These are phyloP conservation scores for Fagopyrum esculentum DNA, from an alignment of 148 eudicot genomes.

Conservation along the genomic window DNA sequence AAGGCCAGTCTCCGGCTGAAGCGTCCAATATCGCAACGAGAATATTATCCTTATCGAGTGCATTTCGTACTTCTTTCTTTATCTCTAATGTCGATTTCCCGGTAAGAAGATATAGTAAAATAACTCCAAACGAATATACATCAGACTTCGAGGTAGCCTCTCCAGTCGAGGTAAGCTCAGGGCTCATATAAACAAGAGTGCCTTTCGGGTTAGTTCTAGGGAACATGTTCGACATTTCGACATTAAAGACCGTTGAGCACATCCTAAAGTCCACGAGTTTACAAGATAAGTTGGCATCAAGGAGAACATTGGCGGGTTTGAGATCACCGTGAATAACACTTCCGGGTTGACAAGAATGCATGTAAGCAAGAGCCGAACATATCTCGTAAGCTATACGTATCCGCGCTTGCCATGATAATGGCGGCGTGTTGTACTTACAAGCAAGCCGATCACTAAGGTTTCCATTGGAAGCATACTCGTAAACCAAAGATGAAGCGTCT, in stretches of 20 bases:
- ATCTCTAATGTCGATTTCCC: slow-evolving; percentile 63
- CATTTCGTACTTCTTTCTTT: slow-evolving; percentile 53
- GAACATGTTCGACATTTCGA: slow-evolving; percentile 29
- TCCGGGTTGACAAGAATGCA: slow-evolving; percentile 60
- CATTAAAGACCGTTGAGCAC: slow-evolving; percentile 3
- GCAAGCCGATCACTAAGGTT: slow-evolving; percentile 77
- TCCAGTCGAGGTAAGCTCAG: slow-evolving; percentile 55
- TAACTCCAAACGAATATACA: slow-evolving; percentile 74
- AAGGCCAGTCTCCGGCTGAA: slow-evolving; percentile 49
- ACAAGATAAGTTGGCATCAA: slow-evolving; percentile 49
- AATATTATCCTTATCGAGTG: slow-evolving; percentile 40
- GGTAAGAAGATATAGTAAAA: slow-evolving; percentile 59
- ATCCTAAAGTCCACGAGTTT: slow-evolving; percentile 82
- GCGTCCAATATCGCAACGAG: slow-evolving; percentile 54
- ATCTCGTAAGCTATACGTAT: slow-evolving; percentile 74
- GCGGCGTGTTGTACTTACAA: slow-evolving; percentile 64
- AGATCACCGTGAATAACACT: slow-evolving; percentile 61
- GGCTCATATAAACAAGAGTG: slow-evolving; percentile 66
- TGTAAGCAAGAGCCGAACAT: slow-evolving; percentile 68
- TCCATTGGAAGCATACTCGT: slow-evolving; percentile 77
- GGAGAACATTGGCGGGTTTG: slow-evolving; percentile 65
- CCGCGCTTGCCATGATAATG: slow-evolving; percentile 77
- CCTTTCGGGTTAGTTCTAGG: slow-evolving; percentile 56
- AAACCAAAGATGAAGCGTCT: slow-evolving; percentile 57
- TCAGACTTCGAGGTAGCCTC: slow-evolving; percentile 75